Evolutionary conservation across 306 rosid genomes (phyloP), one percentile per base, ranked within the genome.

Genomic region (Cyamopsis tetragonoloba): DNA sequence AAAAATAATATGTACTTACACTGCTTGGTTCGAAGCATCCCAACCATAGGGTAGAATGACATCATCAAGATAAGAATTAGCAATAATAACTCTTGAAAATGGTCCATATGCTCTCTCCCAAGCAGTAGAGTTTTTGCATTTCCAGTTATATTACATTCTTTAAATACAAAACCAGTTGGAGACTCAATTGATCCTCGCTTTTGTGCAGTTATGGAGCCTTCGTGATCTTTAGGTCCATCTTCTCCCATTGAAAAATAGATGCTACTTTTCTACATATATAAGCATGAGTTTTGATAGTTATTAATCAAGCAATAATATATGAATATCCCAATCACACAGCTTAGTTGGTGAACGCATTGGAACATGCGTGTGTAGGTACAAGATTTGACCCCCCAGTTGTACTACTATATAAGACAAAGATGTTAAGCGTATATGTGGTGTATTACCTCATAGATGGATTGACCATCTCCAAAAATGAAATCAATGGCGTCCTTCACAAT

Each of bases 381-480:
- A n/a, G n/a, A n/a, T n/a, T n/a, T n/a, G n/a, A n/a, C n/a, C n/a
- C n/a, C n/a, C n/a, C n/a, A n/a, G n/a, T n/a, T n/a, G n/a, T n/a
- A n/a, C n/a, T n/a, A n/a, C n/a, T n/a, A n/a, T n/a, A n/a, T n/a
- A n/a, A n/a, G n/a, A n/a, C n/a, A n/a, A n/a, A n/a, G n/a, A n/a
- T n/a, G n/a, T n/a, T n/a, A n/a, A n/a, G n/a, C n/a, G n/a, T n/a
- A n/a, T 0, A 18, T 5, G 7, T 15, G n/a, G 3, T 0, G 1
- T 22, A 20, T 13, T 53, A 76, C 81, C 84, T 71, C 75, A 32
- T 66, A 80, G 7, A 81, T 56, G 12, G 86, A 77, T 27, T 70
- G 82, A 19, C 75, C 84, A 6, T 23, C 32, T 18, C 84, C 87
- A 68, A 77, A 79, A 15, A 75, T 75, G 63, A 82, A 72, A 58